Percentiles rank a stretch among this genome's conserved stretches.
Evolutionary conservation across 345 rosid species (phyloP).

Genomic region (Linum tenue): DNA sequence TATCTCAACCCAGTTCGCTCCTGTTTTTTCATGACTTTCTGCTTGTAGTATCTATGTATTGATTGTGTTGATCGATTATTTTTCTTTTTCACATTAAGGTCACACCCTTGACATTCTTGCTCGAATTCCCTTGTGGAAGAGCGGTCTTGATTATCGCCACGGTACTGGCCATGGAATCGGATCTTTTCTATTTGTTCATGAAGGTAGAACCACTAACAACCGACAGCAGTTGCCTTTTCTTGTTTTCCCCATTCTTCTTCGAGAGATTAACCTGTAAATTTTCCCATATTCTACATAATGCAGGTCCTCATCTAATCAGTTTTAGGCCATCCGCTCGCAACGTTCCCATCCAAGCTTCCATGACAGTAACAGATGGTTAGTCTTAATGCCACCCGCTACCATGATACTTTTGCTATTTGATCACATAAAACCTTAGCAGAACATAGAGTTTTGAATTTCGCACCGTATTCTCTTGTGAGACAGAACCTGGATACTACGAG

Average conservation of each 20-base stretch:
- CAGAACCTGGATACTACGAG: conserved; percentile 94
- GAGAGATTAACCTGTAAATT: conserved; percentile 8
- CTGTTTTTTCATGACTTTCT: conserved; percentile 1
- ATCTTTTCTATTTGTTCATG: conserved; percentile 90
- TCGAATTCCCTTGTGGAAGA: conserved; percentile 75
- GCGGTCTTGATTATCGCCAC: conserved; percentile 93
- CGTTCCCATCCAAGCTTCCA: conserved; percentile 90
- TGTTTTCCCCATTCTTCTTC: too few relatives aligned
- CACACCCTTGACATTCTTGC: conserved; percentile 89
- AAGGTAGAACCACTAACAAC: conserved; percentile 43
- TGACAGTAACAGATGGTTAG: conserved; percentile 98
- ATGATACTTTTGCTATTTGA: background rate
- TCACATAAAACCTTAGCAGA: background rate
- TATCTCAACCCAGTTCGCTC: conserved; percentile 23
- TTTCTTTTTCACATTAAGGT: conserved; percentile 33
- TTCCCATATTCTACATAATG: conserved; percentile 10
- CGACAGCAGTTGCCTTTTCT: background rate
- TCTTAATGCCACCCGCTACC: conserved; percentile 1
- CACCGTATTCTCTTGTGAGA: conserved; percentile 6
- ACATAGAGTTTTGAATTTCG: background rate
- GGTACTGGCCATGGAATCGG: conserved; percentile 99
- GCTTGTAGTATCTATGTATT: background rate
- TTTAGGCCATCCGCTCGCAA: conserved; percentile 71
- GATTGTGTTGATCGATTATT: background rate
- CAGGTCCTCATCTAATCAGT: conserved; percentile 94